phyloP scores from a whole-genome alignment of 805 yeast species.

The Zygoascus biomembranicola region DNA sequence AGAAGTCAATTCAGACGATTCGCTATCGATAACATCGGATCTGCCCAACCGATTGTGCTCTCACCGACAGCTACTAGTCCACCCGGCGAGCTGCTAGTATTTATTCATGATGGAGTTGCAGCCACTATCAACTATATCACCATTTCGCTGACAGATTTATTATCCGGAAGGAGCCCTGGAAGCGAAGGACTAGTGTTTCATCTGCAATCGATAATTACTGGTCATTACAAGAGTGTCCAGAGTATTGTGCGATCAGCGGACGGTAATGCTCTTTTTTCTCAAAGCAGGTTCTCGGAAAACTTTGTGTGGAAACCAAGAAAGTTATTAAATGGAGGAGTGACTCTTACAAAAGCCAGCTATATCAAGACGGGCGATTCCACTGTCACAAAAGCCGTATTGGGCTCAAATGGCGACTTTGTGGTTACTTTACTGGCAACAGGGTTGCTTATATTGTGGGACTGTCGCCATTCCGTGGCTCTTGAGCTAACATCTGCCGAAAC shows the following conservation, averaged over 20 bases:
- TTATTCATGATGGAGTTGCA: background rate
- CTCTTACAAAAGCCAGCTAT: slow-evolving; percentile 33
- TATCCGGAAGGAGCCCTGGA: background rate
- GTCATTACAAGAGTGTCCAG: slow-evolving; percentile 76
- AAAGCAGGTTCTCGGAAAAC: slow-evolving; percentile 55
- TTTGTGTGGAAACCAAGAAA: slow-evolving; percentile 48
- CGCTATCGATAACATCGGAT: background rate
- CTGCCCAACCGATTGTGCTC: background rate
- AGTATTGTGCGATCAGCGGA: slow-evolving; percentile 56
- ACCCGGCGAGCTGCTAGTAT: background rate
- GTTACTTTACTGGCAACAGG: slow-evolving; percentile 36
- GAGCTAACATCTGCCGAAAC: background rate
- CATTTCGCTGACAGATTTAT: background rate
- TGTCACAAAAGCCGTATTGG: slow-evolving; percentile 40
- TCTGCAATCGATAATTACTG: slow-evolving; percentile 45
- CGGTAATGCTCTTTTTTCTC: slow-evolving; percentile 52
- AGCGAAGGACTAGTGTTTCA: background rate
- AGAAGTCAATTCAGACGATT: background rate
- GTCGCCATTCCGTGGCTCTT: slow-evolving; percentile 26
- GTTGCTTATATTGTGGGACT: slow-evolving; percentile 53
- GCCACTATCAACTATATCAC: background rate
- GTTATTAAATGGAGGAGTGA: slow-evolving; percentile 26
- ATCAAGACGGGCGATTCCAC: slow-evolving; percentile 36
- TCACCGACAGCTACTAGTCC: background rate
- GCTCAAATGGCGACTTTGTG: slow-evolving; percentile 39